A percentile compares a stretch with the other conserved stretches of the same genome.
These are phyloP conservation scores for Fraxinus angustifolia DNA, from an alignment of 305 asterid genomes.

Conservation along the genomic window DNA sequence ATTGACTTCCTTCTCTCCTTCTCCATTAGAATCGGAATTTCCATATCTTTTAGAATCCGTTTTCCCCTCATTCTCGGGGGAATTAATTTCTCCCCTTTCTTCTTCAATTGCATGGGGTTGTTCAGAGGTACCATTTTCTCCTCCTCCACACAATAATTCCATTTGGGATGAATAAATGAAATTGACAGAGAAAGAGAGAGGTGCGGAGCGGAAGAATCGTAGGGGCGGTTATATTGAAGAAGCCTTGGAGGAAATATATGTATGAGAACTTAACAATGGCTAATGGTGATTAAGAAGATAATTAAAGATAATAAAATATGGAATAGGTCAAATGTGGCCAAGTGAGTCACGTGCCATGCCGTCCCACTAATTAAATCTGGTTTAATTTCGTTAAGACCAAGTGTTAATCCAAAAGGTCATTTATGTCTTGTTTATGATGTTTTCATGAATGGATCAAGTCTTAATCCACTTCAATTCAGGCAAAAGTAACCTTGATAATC, in stretches of 20 bases:
- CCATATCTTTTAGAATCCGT: neutral
- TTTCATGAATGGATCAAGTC: neutral
- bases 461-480: neutral
- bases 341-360: neutral
- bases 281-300: neutral
- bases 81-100: neutral
- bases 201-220: slow-evolving; percentile 18
- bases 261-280: neutral
- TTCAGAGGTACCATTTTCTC: neutral
- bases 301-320: neutral
- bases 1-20: neutral
- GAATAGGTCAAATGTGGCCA: neutral
- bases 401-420: neutral
- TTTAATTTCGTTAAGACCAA: neutral
- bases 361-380: neutral
- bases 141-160: slow-evolving; percentile 21
- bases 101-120: neutral
- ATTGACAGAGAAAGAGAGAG: slow-evolving; percentile 19
- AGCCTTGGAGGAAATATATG: slow-evolving; percentile 15
- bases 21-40: neutral
- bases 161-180: neutral
- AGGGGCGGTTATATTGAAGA: slow-evolving; percentile 23
- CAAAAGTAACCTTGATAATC: too few species aligned
- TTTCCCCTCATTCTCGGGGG: slow-evolving; percentile 1
- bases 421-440: neutral